These are phyloP conservation scores for Paramecium biaurelia DNA, from an alignment of 73 alveolate species.

Conservation along the genomic window DNA sequence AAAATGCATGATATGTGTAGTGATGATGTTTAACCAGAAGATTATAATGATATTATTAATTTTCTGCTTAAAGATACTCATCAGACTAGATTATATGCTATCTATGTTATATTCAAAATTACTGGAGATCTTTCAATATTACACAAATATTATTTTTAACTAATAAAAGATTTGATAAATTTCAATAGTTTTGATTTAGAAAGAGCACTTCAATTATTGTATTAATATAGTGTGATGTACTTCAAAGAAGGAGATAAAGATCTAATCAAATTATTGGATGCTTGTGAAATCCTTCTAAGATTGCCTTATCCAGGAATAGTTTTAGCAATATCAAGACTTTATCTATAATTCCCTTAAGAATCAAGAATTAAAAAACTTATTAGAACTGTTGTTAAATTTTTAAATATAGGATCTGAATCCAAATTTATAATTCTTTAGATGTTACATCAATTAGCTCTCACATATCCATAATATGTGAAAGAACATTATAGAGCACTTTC, in stretches of 20 bases:
- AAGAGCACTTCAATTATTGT: neutral
- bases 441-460: neutral
- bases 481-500: slow-evolving; percentile 25
- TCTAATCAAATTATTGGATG: neutral
- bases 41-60: neutral
- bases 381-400: neutral
- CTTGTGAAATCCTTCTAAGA: neutral
- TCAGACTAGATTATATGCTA: neutral
- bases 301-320: slow-evolving; percentile 27
- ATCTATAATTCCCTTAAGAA: neutral
- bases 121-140: neutral
- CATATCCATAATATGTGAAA: neutral
- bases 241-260: neutral
- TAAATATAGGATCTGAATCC: slow-evolving; percentile 33
- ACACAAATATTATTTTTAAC: neutral
- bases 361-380: neutral
- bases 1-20: neutral
- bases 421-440: slow-evolving; percentile 3
- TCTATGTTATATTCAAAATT: neutral
- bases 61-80: slow-evolving; percentile 29
- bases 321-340: neutral
- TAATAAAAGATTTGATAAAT: neutral
- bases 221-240: neutral
- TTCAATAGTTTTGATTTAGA: neutral
- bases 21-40: neutral